Conservation (phyloP, 768 basidiomycete species). For the Candolleomyces aberdarensis region DNA sequence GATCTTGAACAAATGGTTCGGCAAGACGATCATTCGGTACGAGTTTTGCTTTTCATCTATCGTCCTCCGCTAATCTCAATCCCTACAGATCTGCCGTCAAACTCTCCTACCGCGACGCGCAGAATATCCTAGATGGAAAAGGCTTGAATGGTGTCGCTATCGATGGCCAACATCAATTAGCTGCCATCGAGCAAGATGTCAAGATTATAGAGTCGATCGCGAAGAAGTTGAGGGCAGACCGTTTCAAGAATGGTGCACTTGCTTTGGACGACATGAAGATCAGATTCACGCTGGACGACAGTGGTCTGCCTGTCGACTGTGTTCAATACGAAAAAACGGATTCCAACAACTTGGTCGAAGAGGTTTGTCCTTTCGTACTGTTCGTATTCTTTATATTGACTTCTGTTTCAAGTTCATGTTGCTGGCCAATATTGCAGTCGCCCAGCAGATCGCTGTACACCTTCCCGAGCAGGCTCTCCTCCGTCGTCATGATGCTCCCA, state of each 20-base stretch:
- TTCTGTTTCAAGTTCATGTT: slow-evolving; percentile 77
- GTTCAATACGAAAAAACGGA: slow-evolving; percentile 59
- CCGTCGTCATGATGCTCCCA: slow-evolving; percentile 88
- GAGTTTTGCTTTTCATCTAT: slow-evolving; percentile 13
- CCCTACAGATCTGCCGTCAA: slow-evolving; percentile 74
- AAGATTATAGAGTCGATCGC: slow-evolving; percentile 65
- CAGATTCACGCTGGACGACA: slow-evolving; percentile 75
- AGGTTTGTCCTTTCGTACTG: slow-evolving; percentile 48
- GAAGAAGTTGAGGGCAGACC: slow-evolving; percentile 63
- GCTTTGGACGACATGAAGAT: slow-evolving; percentile 66
- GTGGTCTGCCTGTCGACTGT: slow-evolving; percentile 79
- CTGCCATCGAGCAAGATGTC: slow-evolving; percentile 75
- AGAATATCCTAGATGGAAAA: slow-evolving; percentile 77
- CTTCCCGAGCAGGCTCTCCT: slow-evolving; percentile 97
- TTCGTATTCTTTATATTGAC: neutral
- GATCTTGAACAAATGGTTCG: slow-evolving; percentile 87
- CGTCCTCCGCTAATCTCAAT: neutral
- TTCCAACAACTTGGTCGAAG: slow-evolving; percentile 83
- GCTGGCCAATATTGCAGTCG: slow-evolving; percentile 83
- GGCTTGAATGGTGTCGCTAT: slow-evolving; percentile 51
- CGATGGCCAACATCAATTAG: slow-evolving; percentile 51
- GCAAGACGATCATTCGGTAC: slow-evolving; percentile 87
- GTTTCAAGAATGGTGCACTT: slow-evolving; percentile 81
- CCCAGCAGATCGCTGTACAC: slow-evolving; percentile 90
- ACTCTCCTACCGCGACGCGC: slow-evolving; percentile 79